Conservation (phyloP, 495 filamentous ascomycete genomes). For the Lasiosphaeris hirsuta region DNA sequence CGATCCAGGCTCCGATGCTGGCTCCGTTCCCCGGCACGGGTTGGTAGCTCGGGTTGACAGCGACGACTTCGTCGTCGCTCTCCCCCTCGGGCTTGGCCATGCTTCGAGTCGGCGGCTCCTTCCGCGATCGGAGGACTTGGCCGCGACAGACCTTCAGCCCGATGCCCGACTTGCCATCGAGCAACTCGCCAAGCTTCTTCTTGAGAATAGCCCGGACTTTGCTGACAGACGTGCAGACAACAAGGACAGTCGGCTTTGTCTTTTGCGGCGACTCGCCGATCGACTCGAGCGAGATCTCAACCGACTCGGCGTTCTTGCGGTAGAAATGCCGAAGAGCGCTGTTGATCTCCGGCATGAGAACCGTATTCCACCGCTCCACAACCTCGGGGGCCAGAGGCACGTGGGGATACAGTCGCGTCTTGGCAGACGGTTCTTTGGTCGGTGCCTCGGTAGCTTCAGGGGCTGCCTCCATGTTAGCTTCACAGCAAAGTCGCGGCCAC, state of each 20-base stretch:
- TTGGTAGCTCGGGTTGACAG: constrained; percentile 65
- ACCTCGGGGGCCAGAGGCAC: constrained; percentile 56
- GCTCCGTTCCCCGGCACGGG: constrained; percentile 77
- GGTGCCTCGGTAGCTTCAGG: neutral
- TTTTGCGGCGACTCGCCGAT: constrained; percentile 63
- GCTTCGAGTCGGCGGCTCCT: constrained; percentile 35
- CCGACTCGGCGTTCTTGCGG: constrained; percentile 66
- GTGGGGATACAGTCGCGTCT: constrained; percentile 49
- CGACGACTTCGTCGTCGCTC: constrained; percentile 33
- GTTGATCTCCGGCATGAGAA: constrained; percentile 68
- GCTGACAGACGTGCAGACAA: constrained; percentile 68
- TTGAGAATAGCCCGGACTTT: constrained; percentile 69
- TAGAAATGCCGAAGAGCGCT: constrained; percentile 55
- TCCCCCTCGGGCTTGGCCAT: constrained; percentile 32
- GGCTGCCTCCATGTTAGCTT: neutral
- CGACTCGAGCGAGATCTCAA: constrained; percentile 70
- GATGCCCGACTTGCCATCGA: constrained; percentile 57
- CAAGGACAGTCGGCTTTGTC: constrained; percentile 70
- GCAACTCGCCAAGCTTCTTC: constrained; percentile 57
- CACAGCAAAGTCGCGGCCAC: neutral
- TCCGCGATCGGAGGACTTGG: constrained; percentile 64
- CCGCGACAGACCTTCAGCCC: constrained; percentile 64
- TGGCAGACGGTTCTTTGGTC: constrained; percentile 30
- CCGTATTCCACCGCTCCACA: constrained; percentile 67
- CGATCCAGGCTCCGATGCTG: constrained; percentile 86